These are phyloP conservation scores for Coemansia sp. DNA, from an alignment of 192 early-diverging fungal species.

Conservation along the genomic window DNA sequence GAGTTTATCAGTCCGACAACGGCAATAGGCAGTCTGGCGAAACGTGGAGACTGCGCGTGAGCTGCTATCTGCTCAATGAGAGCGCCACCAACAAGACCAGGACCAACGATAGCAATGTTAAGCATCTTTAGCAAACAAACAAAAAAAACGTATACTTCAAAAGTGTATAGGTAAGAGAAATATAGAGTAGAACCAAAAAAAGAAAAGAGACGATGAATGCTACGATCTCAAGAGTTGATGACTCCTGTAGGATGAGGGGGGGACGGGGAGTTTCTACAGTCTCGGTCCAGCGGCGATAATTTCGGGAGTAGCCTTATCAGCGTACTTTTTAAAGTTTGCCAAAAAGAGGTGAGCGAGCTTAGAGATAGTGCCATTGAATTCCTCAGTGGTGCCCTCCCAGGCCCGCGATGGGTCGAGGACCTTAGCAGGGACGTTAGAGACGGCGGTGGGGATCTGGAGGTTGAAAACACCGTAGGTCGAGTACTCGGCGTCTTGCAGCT, in stretches of 20 bases:
- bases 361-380: slow-evolving; percentile 63
- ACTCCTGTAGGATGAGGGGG: background rate
- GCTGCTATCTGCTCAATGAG: slow-evolving; percentile 77
- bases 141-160: background rate
- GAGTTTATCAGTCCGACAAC: slow-evolving; percentile 83
- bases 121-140: slow-evolving; percentile 39
- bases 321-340: slow-evolving; percentile 87
- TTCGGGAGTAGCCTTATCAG: slow-evolving; percentile 71
- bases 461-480: slow-evolving; percentile 86
- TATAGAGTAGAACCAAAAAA: background rate
- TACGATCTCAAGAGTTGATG: slow-evolving; percentile 9
- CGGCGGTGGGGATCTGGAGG: slow-evolving; percentile 79
- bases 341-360: slow-evolving; percentile 84
- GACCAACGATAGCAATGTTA: slow-evolving; percentile 89
- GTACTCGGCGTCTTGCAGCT: slow-evolving; percentile 82
- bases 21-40: slow-evolving; percentile 57
- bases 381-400: slow-evolving; percentile 75
- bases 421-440: slow-evolving; percentile 76
- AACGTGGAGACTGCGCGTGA: slow-evolving; percentile 47
- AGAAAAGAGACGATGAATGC: background rate
- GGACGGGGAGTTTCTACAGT: slow-evolving; percentile 52
- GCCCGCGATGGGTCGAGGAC: slow-evolving; percentile 84
- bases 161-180: background rate
- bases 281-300: slow-evolving; percentile 78
- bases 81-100: slow-evolving; percentile 92